Evolutionary conservation across 495 filamentous ascomycete genomes (phyloP).

Genomic region (Articulospora tetracladia): DNA sequence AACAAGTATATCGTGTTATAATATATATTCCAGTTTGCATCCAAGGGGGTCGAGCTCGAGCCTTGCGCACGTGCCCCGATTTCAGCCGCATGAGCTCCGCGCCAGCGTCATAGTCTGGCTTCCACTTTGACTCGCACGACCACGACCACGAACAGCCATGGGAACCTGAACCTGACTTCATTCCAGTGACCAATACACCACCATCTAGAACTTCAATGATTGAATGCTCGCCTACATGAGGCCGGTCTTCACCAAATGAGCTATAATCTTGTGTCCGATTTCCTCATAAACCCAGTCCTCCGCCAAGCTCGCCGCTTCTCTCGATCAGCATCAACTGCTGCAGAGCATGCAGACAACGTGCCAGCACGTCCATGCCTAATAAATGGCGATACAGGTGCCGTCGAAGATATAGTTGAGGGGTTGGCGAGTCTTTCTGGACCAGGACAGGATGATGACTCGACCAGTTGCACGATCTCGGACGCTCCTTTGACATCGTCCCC

Average conservation of each 20-base stretch:
- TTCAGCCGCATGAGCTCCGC: no score
- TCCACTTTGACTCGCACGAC: neutral
- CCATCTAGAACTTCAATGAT: neutral
- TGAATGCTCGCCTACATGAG: conserved; percentile 5
- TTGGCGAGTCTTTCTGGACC: conserved; percentile 9
- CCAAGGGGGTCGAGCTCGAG: no score
- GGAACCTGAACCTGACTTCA: neutral
- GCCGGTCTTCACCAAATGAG: conserved; percentile 52
- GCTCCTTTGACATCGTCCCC: conserved; percentile 23
- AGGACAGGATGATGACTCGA: neutral
- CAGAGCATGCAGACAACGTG: neutral
- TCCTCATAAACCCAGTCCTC: conserved; percentile 73
- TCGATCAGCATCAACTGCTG: conserved; percentile 16
- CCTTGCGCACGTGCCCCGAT: no score
- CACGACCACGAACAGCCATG: neutral
- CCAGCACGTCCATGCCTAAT: neutral
- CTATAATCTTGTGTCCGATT: conserved; percentile 61
- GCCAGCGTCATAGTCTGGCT: no score
- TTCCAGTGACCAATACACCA: neutral
- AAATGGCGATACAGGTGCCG: conserved; percentile 20
- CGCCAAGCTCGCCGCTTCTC: conserved; percentile 72
- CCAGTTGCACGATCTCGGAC: conserved; percentile 5
- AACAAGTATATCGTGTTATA: no score
- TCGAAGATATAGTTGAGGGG: conserved; percentile 18
- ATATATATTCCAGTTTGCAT: no score